These are phyloP conservation scores for Globisporangium canariense DNA, from an alignment of 352 stramenopile genomes.

Conservation along the genomic window DNA sequence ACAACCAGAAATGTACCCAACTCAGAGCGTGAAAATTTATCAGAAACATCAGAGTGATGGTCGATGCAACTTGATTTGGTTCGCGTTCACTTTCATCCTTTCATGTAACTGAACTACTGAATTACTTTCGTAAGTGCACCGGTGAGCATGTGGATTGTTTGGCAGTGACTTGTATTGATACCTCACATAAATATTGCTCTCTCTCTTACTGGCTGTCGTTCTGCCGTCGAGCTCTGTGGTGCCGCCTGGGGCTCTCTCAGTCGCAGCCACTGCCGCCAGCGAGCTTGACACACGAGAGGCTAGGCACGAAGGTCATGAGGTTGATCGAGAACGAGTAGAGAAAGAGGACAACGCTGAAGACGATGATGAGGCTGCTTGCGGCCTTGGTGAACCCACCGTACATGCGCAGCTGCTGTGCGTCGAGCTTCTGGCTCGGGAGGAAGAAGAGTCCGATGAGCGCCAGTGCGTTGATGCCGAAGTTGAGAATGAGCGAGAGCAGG, in stretches of 20 bases:
- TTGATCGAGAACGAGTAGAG: slow-evolving; percentile 1
- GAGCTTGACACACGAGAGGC: background rate
- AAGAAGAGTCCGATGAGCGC: slow-evolving; percentile 26
- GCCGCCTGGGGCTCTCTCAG: background rate
- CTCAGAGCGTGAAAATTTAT: no score
- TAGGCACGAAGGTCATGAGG: background rate
- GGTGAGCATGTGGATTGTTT: no score
- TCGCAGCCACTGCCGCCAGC: background rate
- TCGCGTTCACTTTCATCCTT: no score
- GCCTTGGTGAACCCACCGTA: slow-evolving; percentile 61
- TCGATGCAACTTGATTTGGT: no score
- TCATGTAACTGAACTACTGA: no score
- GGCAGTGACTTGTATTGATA: no score
- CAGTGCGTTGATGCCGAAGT: slow-evolving; percentile 33
- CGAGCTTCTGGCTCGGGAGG: slow-evolving; percentile 54
- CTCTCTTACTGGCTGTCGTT: no score
- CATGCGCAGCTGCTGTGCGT: slow-evolving; percentile 64
- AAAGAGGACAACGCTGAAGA: background rate
- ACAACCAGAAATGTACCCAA: no score
- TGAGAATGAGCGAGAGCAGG: slow-evolving; percentile 24
- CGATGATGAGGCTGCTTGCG: slow-evolving; percentile 7
- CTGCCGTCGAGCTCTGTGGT: no score
- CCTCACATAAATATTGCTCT: no score
- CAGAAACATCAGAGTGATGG: no score
- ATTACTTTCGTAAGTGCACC: no score